These are phyloP conservation scores for Rhododendron mucronatum DNA, from an alignment of 148 eudicot species.

Conservation along the genomic window DNA sequence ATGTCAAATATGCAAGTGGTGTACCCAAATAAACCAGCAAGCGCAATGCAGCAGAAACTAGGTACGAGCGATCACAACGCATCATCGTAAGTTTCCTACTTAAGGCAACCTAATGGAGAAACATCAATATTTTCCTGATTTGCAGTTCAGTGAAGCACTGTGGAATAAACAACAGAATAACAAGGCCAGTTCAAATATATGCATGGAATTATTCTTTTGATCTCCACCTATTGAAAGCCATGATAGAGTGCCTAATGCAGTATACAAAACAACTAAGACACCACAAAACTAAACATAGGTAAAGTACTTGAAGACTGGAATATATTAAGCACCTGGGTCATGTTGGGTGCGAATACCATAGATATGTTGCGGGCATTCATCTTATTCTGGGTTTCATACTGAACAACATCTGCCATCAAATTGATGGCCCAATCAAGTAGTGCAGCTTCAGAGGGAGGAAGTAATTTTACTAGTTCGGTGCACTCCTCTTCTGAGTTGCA, in stretches of 20 bases:
- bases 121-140: background rate
- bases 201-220: background rate
- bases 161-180: background rate
- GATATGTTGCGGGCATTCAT: conserved; percentile 92
- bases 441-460: conserved; percentile 78
- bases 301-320: background rate
- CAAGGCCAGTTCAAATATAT: background rate
- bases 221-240: background rate
- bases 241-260: background rate
- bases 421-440: conserved; percentile 88
- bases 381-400: conserved; percentile 62
- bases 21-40: background rate
- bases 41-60: background rate
- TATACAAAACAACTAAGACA: background rate
- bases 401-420: conserved; percentile 84
- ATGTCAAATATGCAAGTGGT: background rate
- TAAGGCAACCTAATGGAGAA: background rate
- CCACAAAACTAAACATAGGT: background rate
- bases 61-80: background rate
- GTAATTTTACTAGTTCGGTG: conserved; percentile 47
- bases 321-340: conserved; percentile 68
- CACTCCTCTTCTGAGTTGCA: conserved; percentile 81
- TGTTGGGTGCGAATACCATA: conserved; percentile 97
- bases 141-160: background rate
- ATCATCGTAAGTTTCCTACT: background rate